Evolutionary conservation across 495 filamentous ascomycete genomes (phyloP), one percentile per base, ranked within the genome.

Genomic region (Trichoderma erinaceum): DNA sequence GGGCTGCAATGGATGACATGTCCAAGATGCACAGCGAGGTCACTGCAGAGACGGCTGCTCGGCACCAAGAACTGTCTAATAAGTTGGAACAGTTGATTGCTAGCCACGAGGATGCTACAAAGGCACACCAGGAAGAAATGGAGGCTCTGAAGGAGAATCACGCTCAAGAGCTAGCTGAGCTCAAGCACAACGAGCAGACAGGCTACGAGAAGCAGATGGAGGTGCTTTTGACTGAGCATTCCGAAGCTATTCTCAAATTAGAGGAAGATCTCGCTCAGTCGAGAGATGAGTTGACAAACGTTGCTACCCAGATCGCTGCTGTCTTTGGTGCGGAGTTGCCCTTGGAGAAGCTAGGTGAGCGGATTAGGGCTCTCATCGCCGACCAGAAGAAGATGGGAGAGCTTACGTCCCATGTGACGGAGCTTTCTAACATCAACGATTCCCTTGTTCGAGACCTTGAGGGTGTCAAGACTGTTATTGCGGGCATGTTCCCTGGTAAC

Each of bases 241-340:
- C 88, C 25, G 79, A 84, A 68, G 80, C 83, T 15, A 79, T 92
- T 71, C 77, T 83, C 65, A 69, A 82, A 16, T 79, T 97, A 52
- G 84, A 92, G 73, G 79, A 81, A 41, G 90, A 96, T 21, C 87
- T 93, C 63, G 75, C 83, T 6, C 88, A 89, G 69, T 89, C 90
- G 43, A 87, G 89, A 64, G 83, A 88, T 66, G 87, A 92, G 66
- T 78, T 93, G 66, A 83, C 83, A 58, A 87, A 86, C 67, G 78
- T 93, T 29, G 83, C 81, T 18, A 83, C 80, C 12, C 83, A 84
- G 70, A 78, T 86, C 23, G 83, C 83, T 27, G 82, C 80, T 61
- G 83, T 77, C 7, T 76, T 86, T 23, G 82, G 82, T 23, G 68
- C 85, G 52, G 84, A 87, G 67, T 80, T 83, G 44, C 83, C 80